These are phyloP conservation scores for Paramecium sonneborni DNA, from an alignment of 73 alveolate genomes.

Conservation along the genomic window DNA sequence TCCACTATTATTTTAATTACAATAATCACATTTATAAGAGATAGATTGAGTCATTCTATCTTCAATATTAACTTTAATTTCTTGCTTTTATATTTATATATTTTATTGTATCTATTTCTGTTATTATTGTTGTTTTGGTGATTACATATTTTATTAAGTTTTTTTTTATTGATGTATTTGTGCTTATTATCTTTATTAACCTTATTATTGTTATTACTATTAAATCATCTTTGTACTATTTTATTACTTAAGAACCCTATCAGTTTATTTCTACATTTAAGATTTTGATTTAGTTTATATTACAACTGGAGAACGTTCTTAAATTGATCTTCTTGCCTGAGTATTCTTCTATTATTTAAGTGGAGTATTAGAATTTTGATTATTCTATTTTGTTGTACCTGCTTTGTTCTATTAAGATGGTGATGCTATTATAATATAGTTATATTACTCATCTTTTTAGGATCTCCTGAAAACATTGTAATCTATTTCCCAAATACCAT, in stretches of 20 bases:
- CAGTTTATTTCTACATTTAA: neutral
- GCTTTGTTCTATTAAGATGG: neutral
- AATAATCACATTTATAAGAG: neutral
- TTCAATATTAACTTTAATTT: neutral
- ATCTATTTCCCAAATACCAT: constrained; percentile 6
- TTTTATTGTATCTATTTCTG: neutral
- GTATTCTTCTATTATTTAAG: neutral
- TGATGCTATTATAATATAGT: neutral
- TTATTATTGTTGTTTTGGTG: neutral
- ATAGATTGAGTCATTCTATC: neutral
- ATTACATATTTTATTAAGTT: neutral
- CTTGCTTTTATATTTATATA: neutral
- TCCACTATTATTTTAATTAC: neutral
- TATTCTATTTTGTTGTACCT: neutral
- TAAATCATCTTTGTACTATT: neutral
- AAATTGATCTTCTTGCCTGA: neutral
- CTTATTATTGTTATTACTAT: neutral
- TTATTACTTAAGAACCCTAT: neutral
- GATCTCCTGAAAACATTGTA: neutral
- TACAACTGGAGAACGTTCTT: neutral
- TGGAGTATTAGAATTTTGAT: neutral
- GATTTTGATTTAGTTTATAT: neutral
- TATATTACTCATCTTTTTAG: neutral
- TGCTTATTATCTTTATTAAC: neutral
- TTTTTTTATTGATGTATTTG: neutral